These are phyloP conservation scores for Dissophora ornata DNA, from an alignment of 192 early-diverging fungal genomes.

Conservation along the genomic window DNA sequence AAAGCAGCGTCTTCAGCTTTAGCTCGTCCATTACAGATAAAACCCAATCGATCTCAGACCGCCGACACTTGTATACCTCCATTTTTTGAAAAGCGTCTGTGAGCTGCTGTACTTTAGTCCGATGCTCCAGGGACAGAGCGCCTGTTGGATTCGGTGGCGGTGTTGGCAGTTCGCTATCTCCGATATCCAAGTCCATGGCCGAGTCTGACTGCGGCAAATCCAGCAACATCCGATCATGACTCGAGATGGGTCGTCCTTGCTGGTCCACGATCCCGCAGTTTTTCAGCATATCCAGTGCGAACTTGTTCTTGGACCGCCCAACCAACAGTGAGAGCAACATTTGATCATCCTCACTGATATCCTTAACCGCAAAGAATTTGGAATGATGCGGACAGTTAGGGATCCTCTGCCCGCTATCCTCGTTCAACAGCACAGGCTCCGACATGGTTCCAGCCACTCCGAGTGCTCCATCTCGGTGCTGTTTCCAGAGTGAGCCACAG, in stretches of 20 bases:
- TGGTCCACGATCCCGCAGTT: slow-evolving; percentile 46
- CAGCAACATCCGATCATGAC: slow-evolving; percentile 29
- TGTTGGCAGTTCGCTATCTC: slow-evolving; percentile 30
- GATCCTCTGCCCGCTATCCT: slow-evolving; percentile 42
- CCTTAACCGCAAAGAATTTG: slow-evolving; percentile 38
- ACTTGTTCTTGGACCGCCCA: slow-evolving; percentile 43
- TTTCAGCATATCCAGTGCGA: slow-evolving; percentile 48
- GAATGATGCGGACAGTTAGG: slow-evolving; percentile 44
- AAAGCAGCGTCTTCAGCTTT: slow-evolving; percentile 42
- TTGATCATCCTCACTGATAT: slow-evolving; percentile 25
- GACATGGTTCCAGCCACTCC: slow-evolving; percentile 30
- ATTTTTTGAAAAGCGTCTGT: slow-evolving; percentile 40
- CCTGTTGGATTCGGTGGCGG: neutral
- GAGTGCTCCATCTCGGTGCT: slow-evolving; percentile 24
- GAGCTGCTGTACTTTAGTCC: slow-evolving; percentile 16
- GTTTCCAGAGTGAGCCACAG: slow-evolving; percentile 43
- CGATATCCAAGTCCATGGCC: slow-evolving; percentile 48
- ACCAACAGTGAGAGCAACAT: slow-evolving; percentile 26
- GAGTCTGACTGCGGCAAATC: slow-evolving; percentile 28
- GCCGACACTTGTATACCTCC: slow-evolving; percentile 47
- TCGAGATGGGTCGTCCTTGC: slow-evolving; percentile 35
- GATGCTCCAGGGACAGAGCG: neutral
- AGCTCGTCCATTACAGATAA: slow-evolving; percentile 54
- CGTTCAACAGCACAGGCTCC: slow-evolving; percentile 33
- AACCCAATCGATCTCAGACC: slow-evolving; percentile 53